Percentiles rank a stretch among this genome's conserved stretches.
phyloP scores from a whole-genome alignment of 2,329 filamentous ascomycete genomes.

The Sclerotinia spermophila region DNA sequence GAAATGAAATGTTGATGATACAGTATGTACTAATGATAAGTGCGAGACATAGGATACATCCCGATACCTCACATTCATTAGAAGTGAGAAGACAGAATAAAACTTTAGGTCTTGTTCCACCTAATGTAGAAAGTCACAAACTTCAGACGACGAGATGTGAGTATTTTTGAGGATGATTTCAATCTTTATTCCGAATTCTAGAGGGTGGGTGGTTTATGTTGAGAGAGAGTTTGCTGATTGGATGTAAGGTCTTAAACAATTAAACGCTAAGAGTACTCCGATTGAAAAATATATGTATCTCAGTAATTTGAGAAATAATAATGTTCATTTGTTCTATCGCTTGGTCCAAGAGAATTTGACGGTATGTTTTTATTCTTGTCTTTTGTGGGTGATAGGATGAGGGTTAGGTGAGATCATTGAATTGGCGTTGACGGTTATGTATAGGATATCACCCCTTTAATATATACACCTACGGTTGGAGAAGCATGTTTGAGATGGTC shows the following conservation, averaged over 20 bases:
- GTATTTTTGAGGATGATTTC: not conserved
- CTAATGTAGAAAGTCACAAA: conserved; percentile 32
- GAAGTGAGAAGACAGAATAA: conserved; percentile 29
- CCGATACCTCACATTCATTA: conserved; percentile 33
- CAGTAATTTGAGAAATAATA: conserved; percentile 33
- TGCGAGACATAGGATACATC: conserved; percentile 17
- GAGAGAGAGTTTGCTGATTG: not conserved
- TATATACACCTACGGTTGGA: conserved; percentile 62
- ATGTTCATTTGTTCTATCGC: conserved; percentile 35
- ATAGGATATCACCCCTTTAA: conserved; percentile 48
- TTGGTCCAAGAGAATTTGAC: conserved; percentile 32
- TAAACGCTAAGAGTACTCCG: conserved; percentile 30
- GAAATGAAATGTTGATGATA: not conserved
- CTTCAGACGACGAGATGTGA: conserved; percentile 34
- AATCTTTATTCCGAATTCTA: not conserved
- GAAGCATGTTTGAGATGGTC: conserved; percentile 73
- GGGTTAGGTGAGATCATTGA: not conserved
- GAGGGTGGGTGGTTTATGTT: not conserved
- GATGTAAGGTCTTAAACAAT: conserved; percentile 32
- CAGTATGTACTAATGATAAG: not conserved
- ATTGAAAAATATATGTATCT: conserved; percentile 37
- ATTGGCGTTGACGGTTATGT: not conserved
- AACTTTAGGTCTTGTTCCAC: conserved; percentile 33
- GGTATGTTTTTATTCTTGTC: conserved; percentile 21
- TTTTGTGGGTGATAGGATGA: not conserved